These are phyloP conservation scores for Furcasterigmium sp. DNA, from an alignment of 2,329 filamentous ascomycete species.

Conservation along the genomic window DNA sequence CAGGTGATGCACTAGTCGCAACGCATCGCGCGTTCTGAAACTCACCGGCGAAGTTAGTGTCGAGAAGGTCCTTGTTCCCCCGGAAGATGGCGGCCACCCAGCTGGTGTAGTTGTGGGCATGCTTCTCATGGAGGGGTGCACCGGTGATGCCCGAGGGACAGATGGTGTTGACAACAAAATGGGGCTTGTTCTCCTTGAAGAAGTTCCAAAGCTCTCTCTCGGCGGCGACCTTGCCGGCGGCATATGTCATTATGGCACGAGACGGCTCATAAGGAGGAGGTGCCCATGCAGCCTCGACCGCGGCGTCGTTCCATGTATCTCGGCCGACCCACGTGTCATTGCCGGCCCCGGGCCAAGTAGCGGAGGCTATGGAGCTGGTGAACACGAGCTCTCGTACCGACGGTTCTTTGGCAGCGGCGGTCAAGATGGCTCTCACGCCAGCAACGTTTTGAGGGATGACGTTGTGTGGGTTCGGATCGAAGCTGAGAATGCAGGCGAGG, in stretches of 20 bases:
- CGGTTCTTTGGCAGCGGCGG: slow-evolving; percentile 31
- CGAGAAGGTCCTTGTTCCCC: slow-evolving; percentile 5
- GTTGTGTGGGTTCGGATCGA: slow-evolving; percentile 31
- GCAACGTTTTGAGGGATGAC: slow-evolving; percentile 32
- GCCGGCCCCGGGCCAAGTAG: neutral
- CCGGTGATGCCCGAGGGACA: slow-evolving; percentile 7
- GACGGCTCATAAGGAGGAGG: slow-evolving; percentile 17
- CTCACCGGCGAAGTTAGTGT: neutral
- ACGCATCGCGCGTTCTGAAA: too few relatives aligned
- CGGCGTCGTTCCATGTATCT: slow-evolving; percentile 23
- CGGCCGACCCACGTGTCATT: slow-evolving; percentile 11
- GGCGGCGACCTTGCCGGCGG: slow-evolving; percentile 20
- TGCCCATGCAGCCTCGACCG: slow-evolving; percentile 21
- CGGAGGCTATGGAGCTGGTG: slow-evolving; percentile 14
- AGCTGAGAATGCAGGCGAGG: slow-evolving; percentile 33
- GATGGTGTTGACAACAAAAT: slow-evolving; percentile 19
- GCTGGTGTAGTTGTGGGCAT: slow-evolving; percentile 6
- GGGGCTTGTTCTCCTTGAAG: slow-evolving; percentile 16
- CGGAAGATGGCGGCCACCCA: neutral
- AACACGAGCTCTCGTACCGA: slow-evolving; percentile 28
- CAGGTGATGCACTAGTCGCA: too few relatives aligned
- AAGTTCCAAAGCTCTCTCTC: slow-evolving; percentile 22
- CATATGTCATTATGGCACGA: slow-evolving; percentile 13
- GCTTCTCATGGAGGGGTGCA: slow-evolving; percentile 13
- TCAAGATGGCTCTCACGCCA: slow-evolving; percentile 29